Conservation (phyloP, 345 rosid species). For the Linum lewisii region DNA sequence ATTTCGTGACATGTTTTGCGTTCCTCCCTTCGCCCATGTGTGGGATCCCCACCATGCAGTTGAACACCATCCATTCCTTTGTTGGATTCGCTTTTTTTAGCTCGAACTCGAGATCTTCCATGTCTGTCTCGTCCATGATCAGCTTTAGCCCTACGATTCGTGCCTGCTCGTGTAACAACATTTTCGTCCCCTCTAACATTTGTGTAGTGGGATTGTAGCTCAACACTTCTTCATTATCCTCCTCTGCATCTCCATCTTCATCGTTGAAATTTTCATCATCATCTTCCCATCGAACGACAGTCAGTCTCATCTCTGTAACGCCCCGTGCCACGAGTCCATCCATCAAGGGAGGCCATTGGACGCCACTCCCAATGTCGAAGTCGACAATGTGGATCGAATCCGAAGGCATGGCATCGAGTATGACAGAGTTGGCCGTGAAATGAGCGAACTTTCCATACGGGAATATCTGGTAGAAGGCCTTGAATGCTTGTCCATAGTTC, state of each 20-base stretch:
- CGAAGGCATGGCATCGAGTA: slow-evolving; percentile 27
- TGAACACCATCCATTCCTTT: slow-evolving; percentile 31
- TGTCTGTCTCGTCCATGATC: slow-evolving; percentile 20
- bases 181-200: slow-evolving; percentile 18
- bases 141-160: slow-evolving; percentile 20
- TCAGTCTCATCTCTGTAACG: slow-evolving; percentile 15
- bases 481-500: slow-evolving; percentile 25
- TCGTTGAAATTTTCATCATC: neutral
- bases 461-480: slow-evolving; percentile 30
- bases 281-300: slow-evolving; percentile 17
- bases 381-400: slow-evolving; percentile 25
- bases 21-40: slow-evolving; percentile 25
- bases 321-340: slow-evolving; percentile 20
- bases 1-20: slow-evolving; percentile 12
- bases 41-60: slow-evolving; percentile 32
- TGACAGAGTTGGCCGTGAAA: slow-evolving; percentile 34
- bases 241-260: neutral
- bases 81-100: slow-evolving; percentile 8
- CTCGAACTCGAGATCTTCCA: slow-evolving; percentile 19
- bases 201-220: neutral
- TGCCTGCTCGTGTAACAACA: slow-evolving; percentile 16
- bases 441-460: slow-evolving; percentile 37
- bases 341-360: slow-evolving; percentile 38
- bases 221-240: slow-evolving; percentile 11
- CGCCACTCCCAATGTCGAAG: slow-evolving; percentile 30